phyloP scores from a whole-genome alignment of 2,329 filamentous ascomycete species.

The Chrysoporthe deuterocubensis region DNA sequence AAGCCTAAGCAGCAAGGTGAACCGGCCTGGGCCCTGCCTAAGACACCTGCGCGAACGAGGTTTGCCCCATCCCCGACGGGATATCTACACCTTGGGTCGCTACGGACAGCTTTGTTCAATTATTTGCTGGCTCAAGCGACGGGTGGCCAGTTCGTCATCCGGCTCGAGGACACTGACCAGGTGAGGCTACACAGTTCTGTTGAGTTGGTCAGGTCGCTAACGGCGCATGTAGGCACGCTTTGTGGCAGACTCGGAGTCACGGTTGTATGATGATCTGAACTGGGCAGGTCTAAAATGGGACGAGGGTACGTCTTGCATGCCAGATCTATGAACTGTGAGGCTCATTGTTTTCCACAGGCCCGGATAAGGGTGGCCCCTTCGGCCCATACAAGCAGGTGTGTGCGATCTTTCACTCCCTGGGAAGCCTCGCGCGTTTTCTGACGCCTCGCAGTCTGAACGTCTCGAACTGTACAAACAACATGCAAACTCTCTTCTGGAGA shows the following conservation, averaged over 20 bases:
- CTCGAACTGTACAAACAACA: conserved; percentile 73
- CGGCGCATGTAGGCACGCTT: conserved; percentile 61
- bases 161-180: conserved; percentile 95
- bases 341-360: conserved; percentile 52
- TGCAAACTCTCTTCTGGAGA: conserved; percentile 68
- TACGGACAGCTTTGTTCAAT: conserved; percentile 94
- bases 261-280: conserved; percentile 76
- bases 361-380: conserved; percentile 77
- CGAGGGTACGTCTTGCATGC: conserved; percentile 52
- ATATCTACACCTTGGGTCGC: conserved; percentile 86
- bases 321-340: not conserved
- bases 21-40: conserved; percentile 46
- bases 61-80: conserved; percentile 97
- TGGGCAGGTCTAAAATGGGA: conserved; percentile 95
- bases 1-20: conserved; percentile 31
- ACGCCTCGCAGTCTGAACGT: conserved; percentile 71
- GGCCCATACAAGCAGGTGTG: conserved; percentile 73
- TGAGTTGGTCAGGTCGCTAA: conserved; percentile 36
- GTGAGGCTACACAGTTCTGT: not conserved
- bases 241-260: conserved; percentile 76
- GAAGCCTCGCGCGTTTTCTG: conserved; percentile 16
- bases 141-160: conserved; percentile 84
- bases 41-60: conserved; percentile 71
- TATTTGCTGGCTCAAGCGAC: conserved; percentile 88
- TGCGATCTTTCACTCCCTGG: conserved; percentile 42